phyloP scores from a whole-genome alignment of 106 monocot genomes.

The Chionographis japonica region DNA sequence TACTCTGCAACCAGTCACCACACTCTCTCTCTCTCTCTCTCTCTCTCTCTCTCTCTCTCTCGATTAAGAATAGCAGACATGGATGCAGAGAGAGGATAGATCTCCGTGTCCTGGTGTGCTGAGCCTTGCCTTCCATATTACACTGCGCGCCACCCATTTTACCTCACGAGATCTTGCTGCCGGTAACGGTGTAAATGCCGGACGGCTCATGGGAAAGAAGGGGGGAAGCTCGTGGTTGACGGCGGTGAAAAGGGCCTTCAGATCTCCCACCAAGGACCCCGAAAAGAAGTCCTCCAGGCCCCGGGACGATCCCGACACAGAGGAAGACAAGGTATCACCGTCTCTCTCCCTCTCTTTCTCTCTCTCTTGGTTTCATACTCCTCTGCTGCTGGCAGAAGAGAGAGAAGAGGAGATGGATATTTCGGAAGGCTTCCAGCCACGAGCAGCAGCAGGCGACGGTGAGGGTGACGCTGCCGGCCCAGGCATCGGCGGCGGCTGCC shows the following conservation, averaged over 20 bases:
- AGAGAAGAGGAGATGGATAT: conserved; percentile 86
- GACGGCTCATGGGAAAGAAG: conserved; percentile 70
- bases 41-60: too few relatives aligned
- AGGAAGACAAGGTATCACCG: conserved; percentile 26
- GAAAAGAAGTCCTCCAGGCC: conserved; percentile 25
- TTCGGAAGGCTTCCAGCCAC: conserved; percentile 50
- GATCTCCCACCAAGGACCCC: conserved; percentile 78
- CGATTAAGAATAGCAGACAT: too few relatives aligned
- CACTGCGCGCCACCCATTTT: too few relatives aligned
- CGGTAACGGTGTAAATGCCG: conserved; percentile 15
- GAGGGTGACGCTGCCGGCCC: neutral
- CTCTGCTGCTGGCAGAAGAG: conserved; percentile 39
- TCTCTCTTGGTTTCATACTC: neutral
- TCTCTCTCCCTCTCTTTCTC: neutral
- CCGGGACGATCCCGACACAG: conserved; percentile 23
- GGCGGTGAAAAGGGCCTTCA: conserved; percentile 88
- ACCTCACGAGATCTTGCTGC: too few relatives aligned
- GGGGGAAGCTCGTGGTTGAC: conserved; percentile 81
- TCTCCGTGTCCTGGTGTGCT: too few relatives aligned
- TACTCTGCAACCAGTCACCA: too few relatives aligned
- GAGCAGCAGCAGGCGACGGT: neutral
- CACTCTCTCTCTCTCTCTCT: too few relatives aligned
- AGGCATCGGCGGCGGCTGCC: conserved; percentile 7
- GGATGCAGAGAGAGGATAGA: too few relatives aligned
- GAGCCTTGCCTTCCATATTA: too few relatives aligned